A percentile compares a stretch with the other conserved stretches of the same genome.
Conservation (phyloP, 176 grass and related monocot species). For the Thinopyrum elongatum region DNA sequence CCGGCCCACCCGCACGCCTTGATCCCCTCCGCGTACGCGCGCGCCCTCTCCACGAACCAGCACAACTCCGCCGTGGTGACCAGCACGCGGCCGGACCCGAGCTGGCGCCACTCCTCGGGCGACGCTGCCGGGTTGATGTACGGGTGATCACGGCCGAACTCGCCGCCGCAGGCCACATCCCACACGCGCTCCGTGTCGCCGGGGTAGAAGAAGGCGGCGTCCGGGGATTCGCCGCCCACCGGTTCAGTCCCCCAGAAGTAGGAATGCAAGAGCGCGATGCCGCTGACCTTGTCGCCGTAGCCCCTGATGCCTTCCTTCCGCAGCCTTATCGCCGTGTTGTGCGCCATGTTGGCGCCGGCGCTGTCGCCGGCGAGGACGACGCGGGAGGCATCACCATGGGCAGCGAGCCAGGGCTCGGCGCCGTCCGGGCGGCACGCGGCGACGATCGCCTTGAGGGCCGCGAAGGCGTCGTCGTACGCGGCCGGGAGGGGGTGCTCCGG, state of each 20-base stretch:
- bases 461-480: slow-evolving; percentile 59
- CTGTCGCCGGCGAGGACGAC: slow-evolving; percentile 65
- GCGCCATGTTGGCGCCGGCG: slow-evolving; percentile 66
- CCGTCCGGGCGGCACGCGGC: slow-evolving; percentile 22
- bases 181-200: slow-evolving; percentile 43
- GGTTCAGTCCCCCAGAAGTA: slow-evolving; percentile 66
- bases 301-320: slow-evolving; percentile 47
- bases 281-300: slow-evolving; percentile 26
- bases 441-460: slow-evolving; percentile 44
- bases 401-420: not conserved
- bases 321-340: slow-evolving; percentile 54
- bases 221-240: slow-evolving; percentile 32
- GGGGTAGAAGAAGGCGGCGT: slow-evolving; percentile 13
- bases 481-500: not conserved
- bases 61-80: slow-evolving; percentile 63
- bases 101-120: slow-evolving; percentile 39
- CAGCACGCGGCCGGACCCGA: slow-evolving; percentile 53
- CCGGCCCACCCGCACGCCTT: slow-evolving; percentile 59
- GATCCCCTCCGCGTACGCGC: slow-evolving; percentile 51
- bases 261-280: slow-evolving; percentile 52
- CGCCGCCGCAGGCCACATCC: slow-evolving; percentile 39
- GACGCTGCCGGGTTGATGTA: slow-evolving; percentile 44
- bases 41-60: slow-evolving; percentile 61
- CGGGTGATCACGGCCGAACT: slow-evolving; percentile 41
- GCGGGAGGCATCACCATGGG: not conserved